Evolutionary conservation across 495 filamentous ascomycete genomes (phyloP).

Genomic region (Astrocystis sublimbata): DNA sequence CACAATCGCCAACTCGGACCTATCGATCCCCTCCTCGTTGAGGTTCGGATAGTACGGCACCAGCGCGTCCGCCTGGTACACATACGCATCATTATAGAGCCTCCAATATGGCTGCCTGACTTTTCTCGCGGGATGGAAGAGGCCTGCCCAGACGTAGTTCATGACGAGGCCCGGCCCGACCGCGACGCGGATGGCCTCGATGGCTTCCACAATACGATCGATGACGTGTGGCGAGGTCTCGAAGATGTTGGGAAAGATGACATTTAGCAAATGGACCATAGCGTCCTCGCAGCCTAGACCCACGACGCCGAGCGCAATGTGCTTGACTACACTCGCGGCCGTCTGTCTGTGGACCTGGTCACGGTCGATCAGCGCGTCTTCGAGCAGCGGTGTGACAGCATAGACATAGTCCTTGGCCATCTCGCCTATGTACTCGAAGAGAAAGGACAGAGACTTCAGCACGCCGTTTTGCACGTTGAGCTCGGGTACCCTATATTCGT

Average conservation of each 20-base stretch:
- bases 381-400: conserved; percentile 93
- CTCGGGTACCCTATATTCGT: conserved; percentile 98
- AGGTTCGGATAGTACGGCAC: conserved; percentile 91
- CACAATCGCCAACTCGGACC: conserved; percentile 81
- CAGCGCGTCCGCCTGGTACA: conserved; percentile 89
- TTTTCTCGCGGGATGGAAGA: conserved; percentile 96
- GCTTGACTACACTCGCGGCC: conserved; percentile 93
- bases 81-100: conserved; percentile 96
- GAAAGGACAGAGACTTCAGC: conserved; percentile 92
- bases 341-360: conserved; percentile 99
- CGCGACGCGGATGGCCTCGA: conserved; percentile 94
- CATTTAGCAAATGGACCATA: conserved; percentile 95
- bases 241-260: conserved; percentile 96
- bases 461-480: conserved; percentile 99
- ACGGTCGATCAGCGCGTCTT: conserved; percentile 95
- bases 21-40: conserved; percentile 70
- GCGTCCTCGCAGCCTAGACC: conserved; percentile 98
- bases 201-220: conserved; percentile 93
- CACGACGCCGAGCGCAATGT: conserved; percentile 93
- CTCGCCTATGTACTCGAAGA: conserved; percentile 99
- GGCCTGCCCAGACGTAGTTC: conserved; percentile 96
- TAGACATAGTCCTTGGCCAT: conserved; percentile 99
- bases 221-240: conserved; percentile 99
- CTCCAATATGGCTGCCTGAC: conserved; percentile 92
- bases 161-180: conserved; percentile 87